A percentile compares a stretch with the other conserved stretches of the same genome.
Conservation (phyloP, 148 eudicot genomes). For the Hydrangea macrophylla region DNA sequence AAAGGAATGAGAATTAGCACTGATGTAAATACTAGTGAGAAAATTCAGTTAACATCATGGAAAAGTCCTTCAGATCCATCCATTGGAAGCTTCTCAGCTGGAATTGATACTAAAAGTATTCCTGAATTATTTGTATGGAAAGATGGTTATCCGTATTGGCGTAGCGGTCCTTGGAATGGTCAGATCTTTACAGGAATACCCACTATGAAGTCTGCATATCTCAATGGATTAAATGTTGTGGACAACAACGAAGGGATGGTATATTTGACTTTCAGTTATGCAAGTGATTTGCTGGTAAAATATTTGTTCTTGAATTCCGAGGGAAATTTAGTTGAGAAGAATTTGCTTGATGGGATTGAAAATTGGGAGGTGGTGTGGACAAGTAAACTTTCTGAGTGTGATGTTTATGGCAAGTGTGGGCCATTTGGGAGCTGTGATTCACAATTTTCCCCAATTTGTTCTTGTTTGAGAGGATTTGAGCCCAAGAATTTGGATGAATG, state of each 20-base stretch:
- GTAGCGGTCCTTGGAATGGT: slow-evolving; percentile 40
- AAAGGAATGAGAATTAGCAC: slow-evolving; percentile 19
- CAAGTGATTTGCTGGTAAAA: too few species aligned
- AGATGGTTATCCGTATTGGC: slow-evolving; percentile 26
- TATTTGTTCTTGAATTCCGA: slow-evolving; percentile 14
- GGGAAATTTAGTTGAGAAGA: neutral
- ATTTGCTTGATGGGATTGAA: slow-evolving; percentile 7
- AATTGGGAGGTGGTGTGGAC: slow-evolving; percentile 20
- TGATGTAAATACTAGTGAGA: slow-evolving; percentile 11
- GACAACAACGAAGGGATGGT: neutral
- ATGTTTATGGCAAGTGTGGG: slow-evolving; percentile 32
- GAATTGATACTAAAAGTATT: slow-evolving; percentile 24
- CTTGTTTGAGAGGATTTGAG: slow-evolving; percentile 39
- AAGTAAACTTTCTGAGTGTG: slow-evolving; percentile 19
- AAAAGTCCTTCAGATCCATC: slow-evolving; percentile 34
- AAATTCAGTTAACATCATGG: slow-evolving; percentile 21
- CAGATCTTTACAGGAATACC: slow-evolving; percentile 29
- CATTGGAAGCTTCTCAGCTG: slow-evolving; percentile 28
- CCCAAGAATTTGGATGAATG: slow-evolving; percentile 35
- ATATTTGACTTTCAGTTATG: too few species aligned
- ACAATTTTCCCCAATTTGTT: slow-evolving; percentile 23
- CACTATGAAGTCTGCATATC: neutral
- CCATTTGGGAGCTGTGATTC: slow-evolving; percentile 38
- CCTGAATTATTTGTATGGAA: slow-evolving; percentile 27
- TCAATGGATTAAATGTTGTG: neutral